These are phyloP conservation scores for Komagataella pseudopastoris DNA, from an alignment of 805 yeast species.

Conservation along the genomic window DNA sequence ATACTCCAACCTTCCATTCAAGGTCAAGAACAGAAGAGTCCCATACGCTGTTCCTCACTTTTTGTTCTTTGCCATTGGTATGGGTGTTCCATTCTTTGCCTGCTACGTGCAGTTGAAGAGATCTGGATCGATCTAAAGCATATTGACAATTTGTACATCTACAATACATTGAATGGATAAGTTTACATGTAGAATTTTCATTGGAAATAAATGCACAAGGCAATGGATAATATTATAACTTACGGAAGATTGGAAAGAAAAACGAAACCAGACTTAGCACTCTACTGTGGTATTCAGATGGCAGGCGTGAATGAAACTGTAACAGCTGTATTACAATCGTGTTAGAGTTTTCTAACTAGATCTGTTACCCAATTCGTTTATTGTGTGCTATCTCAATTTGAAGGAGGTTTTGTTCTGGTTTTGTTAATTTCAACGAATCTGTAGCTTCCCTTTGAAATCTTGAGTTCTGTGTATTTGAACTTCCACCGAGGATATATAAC, in stretches of 20 bases:
- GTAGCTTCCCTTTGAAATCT: not conserved
- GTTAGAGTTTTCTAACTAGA: not conserved
- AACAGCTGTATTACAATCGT: not conserved
- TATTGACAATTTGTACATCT: not conserved
- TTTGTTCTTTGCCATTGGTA: slow-evolving; percentile 56
- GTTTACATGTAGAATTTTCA: not conserved
- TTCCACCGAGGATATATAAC: not conserved
- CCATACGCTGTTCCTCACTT: slow-evolving; percentile 79
- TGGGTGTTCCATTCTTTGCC: slow-evolving; percentile 68
- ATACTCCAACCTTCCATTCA: slow-evolving; percentile 88
- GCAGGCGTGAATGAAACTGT: not conserved
- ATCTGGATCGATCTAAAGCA: slow-evolving; percentile 42
- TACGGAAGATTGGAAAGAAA: not conserved
- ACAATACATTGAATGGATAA: not conserved
- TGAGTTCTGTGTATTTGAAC: not conserved
- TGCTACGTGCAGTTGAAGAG: slow-evolving; percentile 77
- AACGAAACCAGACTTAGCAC: not conserved
- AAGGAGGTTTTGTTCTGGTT: not conserved
- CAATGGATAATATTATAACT: not conserved
- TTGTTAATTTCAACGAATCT: not conserved
- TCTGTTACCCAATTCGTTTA: no score
- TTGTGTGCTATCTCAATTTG: not conserved
- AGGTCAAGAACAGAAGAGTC: slow-evolving; percentile 83
- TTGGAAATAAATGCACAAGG: not conserved
- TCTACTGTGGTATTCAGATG: not conserved